phyloP scores from a whole-genome alignment of 768 basidiomycete genomes.

The Termitomyces sp. region DNA sequence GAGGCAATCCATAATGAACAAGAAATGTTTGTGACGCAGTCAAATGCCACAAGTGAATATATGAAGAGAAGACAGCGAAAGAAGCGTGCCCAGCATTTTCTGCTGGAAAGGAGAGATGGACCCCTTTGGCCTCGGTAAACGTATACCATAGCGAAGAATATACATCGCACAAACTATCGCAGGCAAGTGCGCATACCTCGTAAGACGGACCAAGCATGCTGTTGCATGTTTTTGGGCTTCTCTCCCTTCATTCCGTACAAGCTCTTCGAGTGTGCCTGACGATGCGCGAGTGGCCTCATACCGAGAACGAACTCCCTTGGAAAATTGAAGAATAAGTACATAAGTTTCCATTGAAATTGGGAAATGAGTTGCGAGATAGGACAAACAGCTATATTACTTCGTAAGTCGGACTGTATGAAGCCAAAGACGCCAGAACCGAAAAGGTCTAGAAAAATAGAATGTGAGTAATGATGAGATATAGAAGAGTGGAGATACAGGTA shows the following conservation, averaged over 20 bases:
- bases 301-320: conserved; percentile 61
- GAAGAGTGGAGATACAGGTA: not conserved
- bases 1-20: not conserved
- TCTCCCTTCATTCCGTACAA: conserved; percentile 49
- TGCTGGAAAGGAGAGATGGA: not conserved
- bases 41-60: not conserved
- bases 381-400: conserved; percentile 61
- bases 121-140: no score
- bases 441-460: conserved; percentile 42
- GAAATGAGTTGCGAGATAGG: not conserved
- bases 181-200: conserved; percentile 43
- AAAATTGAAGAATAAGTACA: not conserved
- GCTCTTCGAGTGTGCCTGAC: conserved; percentile 57
- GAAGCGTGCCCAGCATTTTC: not conserved
- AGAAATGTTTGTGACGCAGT: not conserved
- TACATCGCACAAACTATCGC: not conserved
- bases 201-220: conserved; percentile 60
- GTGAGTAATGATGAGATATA: not conserved
- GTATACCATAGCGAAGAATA: not conserved
- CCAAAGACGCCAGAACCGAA: conserved; percentile 67
- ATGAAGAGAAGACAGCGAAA: not conserved
- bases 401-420: conserved; percentile 71
- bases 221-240: conserved; percentile 47
- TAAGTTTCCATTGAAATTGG: not conserved
- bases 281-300: conserved; percentile 38